Base-by-base conservation (phyloP, 306 rosid genomes). In the Abrus pulchellus region DNA sequence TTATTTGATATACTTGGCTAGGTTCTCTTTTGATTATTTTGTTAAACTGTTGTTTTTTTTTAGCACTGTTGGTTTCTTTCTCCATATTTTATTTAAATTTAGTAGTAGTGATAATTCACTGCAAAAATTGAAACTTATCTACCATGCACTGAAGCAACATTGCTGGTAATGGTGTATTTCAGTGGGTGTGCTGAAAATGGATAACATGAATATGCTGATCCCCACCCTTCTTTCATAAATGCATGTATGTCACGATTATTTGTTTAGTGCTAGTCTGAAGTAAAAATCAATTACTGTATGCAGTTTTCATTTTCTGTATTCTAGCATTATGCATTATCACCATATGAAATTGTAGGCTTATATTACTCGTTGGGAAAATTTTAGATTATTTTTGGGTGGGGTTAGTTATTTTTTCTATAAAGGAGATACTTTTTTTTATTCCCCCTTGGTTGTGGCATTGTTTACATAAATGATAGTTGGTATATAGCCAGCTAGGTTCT, bases 401-500 rank as follows among this genome's bases (percentile, higher is more conserved):
- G 50, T 50, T 27, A 36, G 10, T 7, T 4, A 29, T 29, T 61
- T 49, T 14, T 3, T 43, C 40, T 27, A 2, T 12, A 9, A 20
- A 49, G 32, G 13, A 48, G 20, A 32, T 28, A 28, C 56, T 56
- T 43, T 30, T 2, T n/a, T 30, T 30, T 14, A 7, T 60, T 45
- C 30, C 44, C n/a, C 49, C 33, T 64, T 1, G 28, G 20, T 45
- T 68, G 7, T 53, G 78, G 11, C 48, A 40, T 14, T 30, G 11
- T 20, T 34, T 45, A 34, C 54, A 40, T 66, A 44, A 60, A 30
- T 82, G 75, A 53, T 50, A 20, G 34, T 65, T 45, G 14, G 4
- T 66, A 36, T 59, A 28, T 48, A 68, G 55, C 81, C 47, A 5
- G 55, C 81, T 56, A 5, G 49, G n/a, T 44, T 45, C 1, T 8